These are phyloP conservation scores for Venustampulla echinocandica DNA, from an alignment of 495 filamentous ascomycete species.

Conservation along the genomic window DNA sequence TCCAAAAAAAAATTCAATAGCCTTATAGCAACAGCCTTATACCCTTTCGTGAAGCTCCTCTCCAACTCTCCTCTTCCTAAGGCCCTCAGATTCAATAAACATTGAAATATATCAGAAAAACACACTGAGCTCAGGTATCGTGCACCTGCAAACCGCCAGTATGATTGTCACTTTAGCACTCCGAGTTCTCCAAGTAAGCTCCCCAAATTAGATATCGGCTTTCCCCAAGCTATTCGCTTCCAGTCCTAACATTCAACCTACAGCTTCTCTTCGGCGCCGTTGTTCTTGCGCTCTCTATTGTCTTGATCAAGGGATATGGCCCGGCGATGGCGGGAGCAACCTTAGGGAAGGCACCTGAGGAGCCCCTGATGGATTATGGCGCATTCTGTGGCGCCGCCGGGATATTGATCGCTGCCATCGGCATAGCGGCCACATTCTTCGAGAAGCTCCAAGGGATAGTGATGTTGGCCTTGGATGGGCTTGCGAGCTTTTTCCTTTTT, in stretches of 20 bases:
- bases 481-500: slow-evolving; percentile 37
- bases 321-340: neutral
- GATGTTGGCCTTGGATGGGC: slow-evolving; percentile 33
- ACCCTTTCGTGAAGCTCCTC: neutral
- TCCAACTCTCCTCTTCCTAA: neutral
- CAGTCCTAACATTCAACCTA: neutral
- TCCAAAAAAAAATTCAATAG: too few relatives aligned
- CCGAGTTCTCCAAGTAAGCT: slow-evolving; percentile 16
- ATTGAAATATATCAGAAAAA: neutral
- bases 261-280: slow-evolving; percentile 17
- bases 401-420: slow-evolving; percentile 33
- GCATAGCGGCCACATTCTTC: slow-evolving; percentile 30
- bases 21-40: too few relatives aligned
- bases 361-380: slow-evolving; percentile 12
- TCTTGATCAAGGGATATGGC: slow-evolving; percentile 15
- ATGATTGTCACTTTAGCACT: slow-evolving; percentile 16
- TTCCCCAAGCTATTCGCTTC: neutral
- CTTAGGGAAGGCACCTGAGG: neutral
- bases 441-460: slow-evolving; percentile 32
- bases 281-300: slow-evolving; percentile 14
- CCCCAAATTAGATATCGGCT: neutral
- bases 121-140: neutral
- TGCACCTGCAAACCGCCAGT: neutral
- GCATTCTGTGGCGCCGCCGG: slow-evolving; percentile 39
- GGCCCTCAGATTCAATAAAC: too few relatives aligned